Evolutionary conservation across 2,329 filamentous ascomycete genomes (phyloP), one percentile per base, ranked within the genome.

Genomic region (Atkinsonella texensis): DNA sequence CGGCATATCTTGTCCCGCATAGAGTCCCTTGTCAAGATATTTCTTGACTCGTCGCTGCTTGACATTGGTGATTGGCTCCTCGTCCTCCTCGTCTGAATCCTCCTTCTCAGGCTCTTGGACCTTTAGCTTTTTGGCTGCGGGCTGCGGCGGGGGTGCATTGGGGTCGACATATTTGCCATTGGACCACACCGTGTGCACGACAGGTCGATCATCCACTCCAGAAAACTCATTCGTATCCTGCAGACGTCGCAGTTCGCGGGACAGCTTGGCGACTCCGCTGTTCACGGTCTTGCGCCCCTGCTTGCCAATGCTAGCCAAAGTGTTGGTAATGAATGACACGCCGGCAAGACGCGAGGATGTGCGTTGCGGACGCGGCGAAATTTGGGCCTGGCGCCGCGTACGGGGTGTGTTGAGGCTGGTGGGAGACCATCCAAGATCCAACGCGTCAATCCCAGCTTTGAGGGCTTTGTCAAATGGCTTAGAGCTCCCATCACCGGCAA

Each of bases 21-120:
- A 97, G 13, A 97, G 74, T 10, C 91, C 93, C 64, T 89, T 87
- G 49, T 76, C 74, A 50, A 94, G 73, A 79, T 87, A 97, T 58
- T 82, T 83, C 72, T 95, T 95, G 49, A 74, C 69, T 39, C 72
- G 74, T 52, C 76, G 70, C 56, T 70, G 68, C 55, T 67, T 71
- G 10, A 57, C 57, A 28, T 65, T 60, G 11, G 66, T 62, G 7
- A 65, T 59, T 23, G 68, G 32, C 17, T 45, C 52, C 45, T 49
- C 18, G 4, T 48, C 46, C 46, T 66, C 60, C n/a, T 58, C 59
- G 28, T 33, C 18, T 42, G 43, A 41, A 32, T 41, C 20, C 8
- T 39, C 28, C 48, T 43, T 43, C 12, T 43, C 15, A 17, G 56
- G 44, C 17, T 54, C 38, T 38, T 63, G 60, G 8, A 56, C 53